Evolutionary conservation across 2,329 filamentous ascomycete species (phyloP).

Genomic region (Alternaria hordeiaustralica): DNA sequence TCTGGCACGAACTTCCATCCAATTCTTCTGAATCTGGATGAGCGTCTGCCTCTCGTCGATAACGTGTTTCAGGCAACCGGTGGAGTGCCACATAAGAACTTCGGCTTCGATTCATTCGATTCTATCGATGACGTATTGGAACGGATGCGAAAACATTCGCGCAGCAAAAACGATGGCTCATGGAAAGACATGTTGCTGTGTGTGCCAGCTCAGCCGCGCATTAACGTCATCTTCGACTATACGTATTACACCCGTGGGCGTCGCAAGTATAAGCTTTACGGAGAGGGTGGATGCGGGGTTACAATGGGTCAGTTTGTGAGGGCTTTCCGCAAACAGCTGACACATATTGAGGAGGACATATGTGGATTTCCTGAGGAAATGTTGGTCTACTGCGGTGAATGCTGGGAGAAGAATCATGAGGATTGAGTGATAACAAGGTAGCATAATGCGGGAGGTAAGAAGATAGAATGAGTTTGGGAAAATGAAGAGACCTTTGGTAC

Average conservation of each 20-base stretch:
- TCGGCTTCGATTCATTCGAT: neutral
- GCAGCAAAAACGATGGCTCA: neutral
- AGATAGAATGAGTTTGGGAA: neutral
- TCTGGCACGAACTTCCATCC: neutral
- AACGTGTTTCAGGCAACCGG: fast-evolving
- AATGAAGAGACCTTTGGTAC: neutral
- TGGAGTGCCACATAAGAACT: neutral
- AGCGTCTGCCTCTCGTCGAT: neutral
- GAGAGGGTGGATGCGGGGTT: neutral
- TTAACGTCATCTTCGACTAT: neutral
- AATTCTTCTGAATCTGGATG: neutral
- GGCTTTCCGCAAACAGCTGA: neutral
- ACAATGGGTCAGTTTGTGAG: neutral
- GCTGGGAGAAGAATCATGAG: neutral
- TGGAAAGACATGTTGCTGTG: neutral
- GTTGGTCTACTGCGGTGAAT: neutral
- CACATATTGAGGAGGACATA: neutral
- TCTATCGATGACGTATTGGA: neutral
- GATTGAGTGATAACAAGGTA: neutral
- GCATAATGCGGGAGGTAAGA: neutral
- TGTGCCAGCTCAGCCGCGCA: neutral
- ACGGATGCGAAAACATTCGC: neutral
- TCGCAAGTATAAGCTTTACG: neutral
- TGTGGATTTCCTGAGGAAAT: neutral
- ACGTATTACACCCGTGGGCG: neutral